phyloP scores from a whole-genome alignment of 2,329 filamentous ascomycete genomes.

The Passalora sequoiae region DNA sequence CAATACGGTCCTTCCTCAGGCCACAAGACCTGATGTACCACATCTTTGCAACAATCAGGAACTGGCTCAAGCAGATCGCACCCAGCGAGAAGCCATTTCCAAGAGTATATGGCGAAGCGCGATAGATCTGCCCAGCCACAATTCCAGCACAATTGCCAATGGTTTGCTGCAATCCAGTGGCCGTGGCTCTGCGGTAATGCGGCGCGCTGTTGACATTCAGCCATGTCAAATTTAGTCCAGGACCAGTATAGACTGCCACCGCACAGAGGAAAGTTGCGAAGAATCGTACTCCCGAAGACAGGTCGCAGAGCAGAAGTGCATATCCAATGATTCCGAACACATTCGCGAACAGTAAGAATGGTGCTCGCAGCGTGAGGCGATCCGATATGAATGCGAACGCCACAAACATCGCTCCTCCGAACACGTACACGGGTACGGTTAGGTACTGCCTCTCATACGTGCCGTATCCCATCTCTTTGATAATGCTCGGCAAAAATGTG shows the following conservation, averaged over 20 bases:
- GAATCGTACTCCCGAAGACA: conserved; percentile 22
- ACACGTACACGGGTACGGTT: conserved; percentile 42
- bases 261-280: conserved; percentile 27
- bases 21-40: conserved; percentile 7
- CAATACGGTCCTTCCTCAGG: conserved; percentile 7
- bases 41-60: conserved; percentile 12
- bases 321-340: conserved; percentile 62
- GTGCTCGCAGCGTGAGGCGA: conserved; percentile 1
- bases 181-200: conserved; percentile 47
- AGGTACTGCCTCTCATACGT: conserved; percentile 42
- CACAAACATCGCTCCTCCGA: conserved; percentile 7
- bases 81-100: conserved; percentile 13
- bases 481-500: conserved; percentile 10
- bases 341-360: conserved; percentile 10
- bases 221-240: conserved; percentile 47
- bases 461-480: conserved; percentile 37
- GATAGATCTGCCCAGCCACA: conserved; percentile 46
- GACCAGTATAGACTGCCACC: conserved; percentile 25
- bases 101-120: conserved; percentile 20
- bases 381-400: conserved; percentile 8
- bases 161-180: conserved; percentile 45
- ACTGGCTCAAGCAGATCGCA: conserved; percentile 10
- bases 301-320: conserved; percentile 22
- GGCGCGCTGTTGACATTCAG: conserved; percentile 46
- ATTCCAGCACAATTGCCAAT: conserved; percentile 48